A percentile compares a stretch with the other conserved stretches of the same genome.
These are phyloP conservation scores for Lycium barbarum DNA, from an alignment of 257 asterid genomes.

Conservation along the genomic window DNA sequence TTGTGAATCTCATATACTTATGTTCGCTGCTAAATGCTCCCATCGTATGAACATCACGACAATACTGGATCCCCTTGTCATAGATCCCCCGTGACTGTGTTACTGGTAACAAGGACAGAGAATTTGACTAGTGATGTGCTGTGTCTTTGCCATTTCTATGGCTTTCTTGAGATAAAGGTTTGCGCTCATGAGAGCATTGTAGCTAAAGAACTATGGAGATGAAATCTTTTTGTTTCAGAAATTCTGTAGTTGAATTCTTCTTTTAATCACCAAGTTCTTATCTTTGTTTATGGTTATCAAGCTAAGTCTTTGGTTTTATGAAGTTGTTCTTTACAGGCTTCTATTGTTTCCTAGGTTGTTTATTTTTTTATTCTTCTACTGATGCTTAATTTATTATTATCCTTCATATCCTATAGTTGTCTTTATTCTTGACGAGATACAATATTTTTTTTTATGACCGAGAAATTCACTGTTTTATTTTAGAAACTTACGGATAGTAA, in stretches of 20 bases:
- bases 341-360: neutral
- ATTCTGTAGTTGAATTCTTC: neutral
- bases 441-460: neutral
- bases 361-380: neutral
- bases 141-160: neutral
- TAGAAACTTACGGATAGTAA: neutral
- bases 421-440: neutral
- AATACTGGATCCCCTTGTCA: neutral
- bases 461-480: neutral
- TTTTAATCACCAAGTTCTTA: neutral
- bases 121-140: neutral
- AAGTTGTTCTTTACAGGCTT: neutral
- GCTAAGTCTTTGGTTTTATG: neutral
- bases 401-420: neutral
- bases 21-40: neutral
- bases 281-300: neutral
- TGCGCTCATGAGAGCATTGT: constrained; percentile 5
- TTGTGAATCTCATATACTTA: neutral
- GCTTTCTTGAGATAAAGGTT: neutral
- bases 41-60: neutral
- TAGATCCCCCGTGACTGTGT: neutral
- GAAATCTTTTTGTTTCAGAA: neutral
- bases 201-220: neutral
- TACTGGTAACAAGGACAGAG: neutral
- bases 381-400: neutral